phyloP scores from a whole-genome alignment of 2,329 filamentous ascomycete species.

The Truncatella angustata region DNA sequence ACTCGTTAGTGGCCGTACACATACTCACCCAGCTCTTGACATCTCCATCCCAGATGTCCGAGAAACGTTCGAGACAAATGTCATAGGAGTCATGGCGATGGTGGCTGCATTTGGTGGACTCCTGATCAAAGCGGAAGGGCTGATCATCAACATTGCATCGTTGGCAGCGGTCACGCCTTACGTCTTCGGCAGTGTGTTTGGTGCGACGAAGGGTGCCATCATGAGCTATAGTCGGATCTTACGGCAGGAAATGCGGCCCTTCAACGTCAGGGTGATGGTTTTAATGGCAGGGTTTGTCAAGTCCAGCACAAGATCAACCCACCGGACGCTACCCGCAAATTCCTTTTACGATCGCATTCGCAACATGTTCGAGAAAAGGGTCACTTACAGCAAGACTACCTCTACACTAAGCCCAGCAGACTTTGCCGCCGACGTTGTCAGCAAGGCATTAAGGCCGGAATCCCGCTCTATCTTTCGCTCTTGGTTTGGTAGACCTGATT shows the following conservation, averaged over 20 bases:
- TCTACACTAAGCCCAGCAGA: slow-evolving; percentile 41
- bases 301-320: slow-evolving; percentile 37
- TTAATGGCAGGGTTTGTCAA: slow-evolving; percentile 53
- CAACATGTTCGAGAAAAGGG: slow-evolving; percentile 43
- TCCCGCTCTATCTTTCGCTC: slow-evolving; percentile 28
- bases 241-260: slow-evolving; percentile 51
- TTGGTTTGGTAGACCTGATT: slow-evolving; percentile 40
- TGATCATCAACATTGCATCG: slow-evolving; percentile 54
- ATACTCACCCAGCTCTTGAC: slow-evolving; percentile 47
- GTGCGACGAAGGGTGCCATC: slow-evolving; percentile 55
- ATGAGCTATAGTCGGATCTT: slow-evolving; percentile 51
- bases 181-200: slow-evolving; percentile 52
- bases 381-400: slow-evolving; percentile 48
- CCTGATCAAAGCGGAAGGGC: slow-evolving; percentile 44
- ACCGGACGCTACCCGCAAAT: slow-evolving; percentile 39
- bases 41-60: slow-evolving; percentile 49
- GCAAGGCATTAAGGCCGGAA: slow-evolving; percentile 37
- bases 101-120: slow-evolving; percentile 43
- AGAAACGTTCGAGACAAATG: slow-evolving; percentile 51
- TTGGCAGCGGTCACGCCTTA: slow-evolving; percentile 49
- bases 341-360: slow-evolving; percentile 47
- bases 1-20: slow-evolving; percentile 47
- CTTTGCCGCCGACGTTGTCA: slow-evolving; percentile 43
- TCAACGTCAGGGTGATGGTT: slow-evolving; percentile 56
- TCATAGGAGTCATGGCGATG: slow-evolving; percentile 54